phyloP scores from a whole-genome alignment of 2,329 filamentous ascomycete species.

The Penicillium digitatum region DNA sequence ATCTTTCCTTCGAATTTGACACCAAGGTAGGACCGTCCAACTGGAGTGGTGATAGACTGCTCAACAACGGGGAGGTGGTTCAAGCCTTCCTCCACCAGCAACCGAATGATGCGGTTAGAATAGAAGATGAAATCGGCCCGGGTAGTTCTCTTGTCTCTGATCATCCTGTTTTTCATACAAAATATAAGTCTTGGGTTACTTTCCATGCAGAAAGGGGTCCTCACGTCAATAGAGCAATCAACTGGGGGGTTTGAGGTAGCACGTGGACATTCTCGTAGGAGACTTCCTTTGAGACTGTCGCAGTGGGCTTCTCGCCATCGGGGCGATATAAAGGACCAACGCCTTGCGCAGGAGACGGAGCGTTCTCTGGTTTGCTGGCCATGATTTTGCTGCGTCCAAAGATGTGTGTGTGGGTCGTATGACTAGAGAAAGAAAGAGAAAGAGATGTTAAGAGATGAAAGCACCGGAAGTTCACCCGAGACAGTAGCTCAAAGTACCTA shows the following conservation, averaged over 20 bases:
- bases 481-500: neutral
- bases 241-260: constrained; percentile 86
- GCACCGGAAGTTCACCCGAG: neutral
- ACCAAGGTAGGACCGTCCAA: constrained; percentile 81
- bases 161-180: constrained; percentile 63
- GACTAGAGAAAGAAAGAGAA: neutral
- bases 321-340: constrained; percentile 77
- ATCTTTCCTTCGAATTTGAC: constrained; percentile 98
- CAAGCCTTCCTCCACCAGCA: constrained; percentile 92
- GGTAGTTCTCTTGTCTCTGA: constrained; percentile 82
- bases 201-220: constrained; percentile 38
- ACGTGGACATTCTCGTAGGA: constrained; percentile 83
- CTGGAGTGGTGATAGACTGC: constrained; percentile 84
- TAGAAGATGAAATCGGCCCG: constrained; percentile 99
- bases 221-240: constrained; percentile 96
- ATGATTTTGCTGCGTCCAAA: constrained; percentile 15
- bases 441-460: neutral
- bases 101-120: constrained; percentile 93
- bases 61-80: constrained; percentile 93
- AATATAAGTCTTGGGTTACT: constrained; percentile 6
- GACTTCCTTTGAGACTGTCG: constrained; percentile 81
- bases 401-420: neutral
- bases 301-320: constrained; percentile 73
- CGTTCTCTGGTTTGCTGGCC: constrained; percentile 28
- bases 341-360: constrained; percentile 55